Evolutionary conservation across 768 basidiomycete genomes (phyloP).

Genomic region (Pleurotus tuoliensis): DNA sequence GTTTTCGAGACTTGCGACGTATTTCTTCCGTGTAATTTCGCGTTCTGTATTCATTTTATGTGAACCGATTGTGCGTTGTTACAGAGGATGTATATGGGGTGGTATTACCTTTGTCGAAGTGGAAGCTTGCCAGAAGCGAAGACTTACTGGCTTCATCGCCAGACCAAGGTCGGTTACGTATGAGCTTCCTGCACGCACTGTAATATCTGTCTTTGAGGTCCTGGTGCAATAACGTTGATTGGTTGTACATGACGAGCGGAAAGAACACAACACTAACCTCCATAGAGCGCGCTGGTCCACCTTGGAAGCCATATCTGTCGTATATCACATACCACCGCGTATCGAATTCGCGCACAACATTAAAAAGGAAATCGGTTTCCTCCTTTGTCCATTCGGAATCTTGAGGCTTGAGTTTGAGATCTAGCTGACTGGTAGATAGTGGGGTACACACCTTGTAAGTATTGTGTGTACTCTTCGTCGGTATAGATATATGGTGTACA

Average conservation of each 20-base stretch:
- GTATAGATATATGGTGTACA: slow-evolving; percentile 67
- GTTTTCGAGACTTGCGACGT: slow-evolving; percentile 80
- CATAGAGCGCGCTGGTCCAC: slow-evolving; percentile 50
- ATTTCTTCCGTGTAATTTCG: slow-evolving; percentile 84
- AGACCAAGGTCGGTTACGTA: slow-evolving; percentile 79
- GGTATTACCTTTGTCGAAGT: slow-evolving; percentile 81
- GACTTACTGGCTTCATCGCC: slow-evolving; percentile 76
- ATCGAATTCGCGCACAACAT: slow-evolving; percentile 76
- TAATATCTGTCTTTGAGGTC: slow-evolving; percentile 95
- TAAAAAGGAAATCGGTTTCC: slow-evolving; percentile 92
- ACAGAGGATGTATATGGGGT: neutral
- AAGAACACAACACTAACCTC: slow-evolving; percentile 48
- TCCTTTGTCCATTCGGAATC: slow-evolving; percentile 89
- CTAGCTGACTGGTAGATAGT: neutral
- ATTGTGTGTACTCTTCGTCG: slow-evolving; percentile 81
- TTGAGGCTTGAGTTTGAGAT: slow-evolving; percentile 16
- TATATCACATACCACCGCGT: slow-evolving; percentile 84
- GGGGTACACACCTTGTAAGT: slow-evolving; percentile 58
- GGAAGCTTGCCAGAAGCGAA: slow-evolving; percentile 63
- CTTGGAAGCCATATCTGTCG: slow-evolving; percentile 81
- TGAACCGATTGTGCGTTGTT: neutral
- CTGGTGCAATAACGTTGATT: slow-evolving; percentile 30
- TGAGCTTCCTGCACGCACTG: slow-evolving; percentile 82
- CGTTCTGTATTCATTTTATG: slow-evolving; percentile 55
- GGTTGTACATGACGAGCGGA: too few relatives aligned